Base-by-base conservation (phyloP, 2,329 filamentous ascomycete species). In the Gnomoniopsis sp. region DNA sequence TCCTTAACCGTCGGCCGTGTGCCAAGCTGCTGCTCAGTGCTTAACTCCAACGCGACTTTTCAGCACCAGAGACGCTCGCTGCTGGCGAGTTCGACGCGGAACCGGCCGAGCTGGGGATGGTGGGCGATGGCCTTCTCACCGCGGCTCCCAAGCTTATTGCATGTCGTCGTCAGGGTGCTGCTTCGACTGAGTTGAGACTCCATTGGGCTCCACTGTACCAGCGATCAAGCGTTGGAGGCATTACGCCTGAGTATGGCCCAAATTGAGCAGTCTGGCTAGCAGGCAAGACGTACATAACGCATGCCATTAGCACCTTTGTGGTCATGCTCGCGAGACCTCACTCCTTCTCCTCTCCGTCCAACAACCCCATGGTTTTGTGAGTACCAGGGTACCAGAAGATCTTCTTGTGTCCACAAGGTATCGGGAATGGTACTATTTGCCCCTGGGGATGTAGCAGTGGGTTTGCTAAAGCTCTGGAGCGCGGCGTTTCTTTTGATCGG, bases 11-110 rank as follows among this genome's bases (percentile, higher is more conserved):
- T 44, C 3, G 21, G 41, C 17, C 26, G 51, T 3, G 14, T n/a
- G 22, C 51, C 51, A 21, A 53, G 51, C 41, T 53, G 41, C 36
- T 19, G 23, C 51, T 26, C 17, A 38, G 51, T 53, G 41, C 51
- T 53, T 38, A 53, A 46, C 3, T n/a, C 51, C 36, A 53, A 41
- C 19, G 51, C 51, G 11, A 36, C 46, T n/a, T 53, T 53, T 2
- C 51, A 38, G 41, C 41, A 53, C 51, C 51, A 53, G 14, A 26
- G 38, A 10, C 36, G 38, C 51, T 53, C 23, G 51, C 41, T 46
- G 23, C 22, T 30, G 7, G 51, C 33, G 12, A 47, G 6, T n/a
- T 53, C 51, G 22, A 53, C 41, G 51, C 38, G 19, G 51, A 46
- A 53, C 3, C 34, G 14, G 23, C 51, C 41, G 26, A 47, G 30